Evolutionary conservation across 2,329 filamentous ascomycete genomes (phyloP), one percentile per base, ranked within the genome.

Genomic region (Septoria linicola): DNA sequence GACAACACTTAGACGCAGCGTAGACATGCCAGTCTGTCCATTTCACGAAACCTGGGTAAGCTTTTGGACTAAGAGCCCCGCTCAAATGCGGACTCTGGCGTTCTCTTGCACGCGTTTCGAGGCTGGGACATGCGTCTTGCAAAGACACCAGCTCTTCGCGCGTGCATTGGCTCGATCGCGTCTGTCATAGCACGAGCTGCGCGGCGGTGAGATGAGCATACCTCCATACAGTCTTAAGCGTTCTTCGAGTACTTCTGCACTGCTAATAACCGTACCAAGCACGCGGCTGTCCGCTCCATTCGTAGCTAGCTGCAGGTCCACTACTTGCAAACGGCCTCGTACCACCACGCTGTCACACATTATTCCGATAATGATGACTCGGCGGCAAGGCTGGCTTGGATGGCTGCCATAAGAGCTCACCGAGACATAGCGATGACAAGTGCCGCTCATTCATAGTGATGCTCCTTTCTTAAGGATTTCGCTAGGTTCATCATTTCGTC

Each of bases 91-190:
- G 44, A 34, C 44, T 31, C 16, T 25, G 43, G 34, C 14, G 34
- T 36, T 17, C 19, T 10, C 17, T 21, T 23, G 8, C 17, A 21
- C 16, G 36, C 36, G 36, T 39, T 39, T 23, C 20, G 36, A 39
- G 46, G 37, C 46, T 49, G 36, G 36, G 36, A 39, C 21, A 19
- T 37, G 44, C 35, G 17, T 41, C 21, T 41, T 19, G 14, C n/a
- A 7, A 39, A 39, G 27, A 39, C n/a, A 39, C 35, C 35, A 16
- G 14, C 19, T 10, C 14, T 13, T 41, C 10, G 10, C 31, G 31
- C 44, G 25, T 39, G 35, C 44, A 48, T 48, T 48, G 35, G 44
- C 35, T 41, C 44, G 35, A 48, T 31, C 44, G 44, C 19, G 35
- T 41, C 14, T 32, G 35, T 37, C 44, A 23, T 39, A 16, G 35